These are phyloP conservation scores for Populus simonii DNA, from an alignment of 345 rosid genomes.

Conservation along the genomic window DNA sequence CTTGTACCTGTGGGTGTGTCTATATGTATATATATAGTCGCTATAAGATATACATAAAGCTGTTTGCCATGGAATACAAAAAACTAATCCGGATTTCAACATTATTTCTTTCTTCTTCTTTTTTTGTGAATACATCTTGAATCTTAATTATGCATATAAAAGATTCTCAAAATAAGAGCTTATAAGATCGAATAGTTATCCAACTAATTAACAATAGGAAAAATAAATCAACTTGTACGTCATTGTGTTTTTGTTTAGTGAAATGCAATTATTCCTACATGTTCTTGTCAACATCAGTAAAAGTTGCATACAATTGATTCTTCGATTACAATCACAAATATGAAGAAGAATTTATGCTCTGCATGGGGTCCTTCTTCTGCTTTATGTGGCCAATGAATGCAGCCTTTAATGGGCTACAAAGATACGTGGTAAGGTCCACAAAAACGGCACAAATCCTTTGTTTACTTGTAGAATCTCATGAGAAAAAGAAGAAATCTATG, in stretches of 20 bases:
- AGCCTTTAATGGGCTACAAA: neutral
- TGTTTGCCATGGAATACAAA: neutral
- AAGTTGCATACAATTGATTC: neutral
- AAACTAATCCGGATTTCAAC: too few species aligned
- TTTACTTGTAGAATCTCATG: neutral
- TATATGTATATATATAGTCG: too few species aligned
- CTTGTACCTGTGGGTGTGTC: neutral
- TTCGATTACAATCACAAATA: neutral
- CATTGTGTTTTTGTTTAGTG: neutral
- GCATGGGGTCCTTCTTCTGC: neutral
- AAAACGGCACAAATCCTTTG: neutral
- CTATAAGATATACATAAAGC: neutral
- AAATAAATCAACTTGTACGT: neutral
- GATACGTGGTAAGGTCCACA: neutral
- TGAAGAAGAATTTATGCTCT: constrained; percentile 5
- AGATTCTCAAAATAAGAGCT: neutral
- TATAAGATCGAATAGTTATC: neutral
- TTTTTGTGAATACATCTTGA: too few species aligned
- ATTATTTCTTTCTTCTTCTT: too few species aligned
- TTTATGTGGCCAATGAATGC: neutral
- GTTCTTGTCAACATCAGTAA: neutral
- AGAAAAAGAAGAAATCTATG: neutral
- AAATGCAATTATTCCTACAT: neutral
- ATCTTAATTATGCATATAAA: too few species aligned
- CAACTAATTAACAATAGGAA: neutral